Percentiles rank a stretch among this genome's conserved stretches.
phyloP scores from a whole-genome alignment of 257 asterid species.

The Nicotiana otophora region DNA sequence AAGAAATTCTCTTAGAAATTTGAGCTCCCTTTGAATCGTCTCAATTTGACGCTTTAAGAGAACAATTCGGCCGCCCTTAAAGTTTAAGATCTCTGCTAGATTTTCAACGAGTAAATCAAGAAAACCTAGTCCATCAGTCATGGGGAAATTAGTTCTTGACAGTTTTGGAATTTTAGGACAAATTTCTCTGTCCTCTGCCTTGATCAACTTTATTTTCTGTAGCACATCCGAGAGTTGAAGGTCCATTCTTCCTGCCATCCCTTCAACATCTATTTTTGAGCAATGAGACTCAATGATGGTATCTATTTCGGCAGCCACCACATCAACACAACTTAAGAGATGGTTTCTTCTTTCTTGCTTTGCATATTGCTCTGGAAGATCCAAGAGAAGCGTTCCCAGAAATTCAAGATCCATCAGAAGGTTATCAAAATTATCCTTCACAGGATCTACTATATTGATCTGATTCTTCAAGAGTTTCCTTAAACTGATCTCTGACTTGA shows the following conservation, averaged over 20 bases:
- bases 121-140: background rate
- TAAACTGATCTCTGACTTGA: background rate
- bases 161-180: background rate
- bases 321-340: background rate
- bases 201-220: background rate
- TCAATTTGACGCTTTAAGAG: background rate
- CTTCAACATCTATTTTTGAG: background rate
- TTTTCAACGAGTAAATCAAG: background rate
- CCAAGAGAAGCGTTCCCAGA: background rate
- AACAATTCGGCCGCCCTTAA: background rate
- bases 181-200: background rate
- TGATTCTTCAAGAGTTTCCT: background rate
- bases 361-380: background rate
- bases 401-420: background rate
- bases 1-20: background rate
- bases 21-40: background rate
- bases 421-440: background rate
- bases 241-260: background rate
- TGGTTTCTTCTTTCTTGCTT: background rate
- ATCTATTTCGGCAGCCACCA: background rate
- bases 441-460: background rate
- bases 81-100: background rate
- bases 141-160: background rate
- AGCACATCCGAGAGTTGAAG: background rate
- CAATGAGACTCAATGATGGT: background rate